Evolutionary conservation across 129 eudicot species (phyloP), one percentile per base, ranked within the genome.

Genomic region (Logfia minima): DNA sequence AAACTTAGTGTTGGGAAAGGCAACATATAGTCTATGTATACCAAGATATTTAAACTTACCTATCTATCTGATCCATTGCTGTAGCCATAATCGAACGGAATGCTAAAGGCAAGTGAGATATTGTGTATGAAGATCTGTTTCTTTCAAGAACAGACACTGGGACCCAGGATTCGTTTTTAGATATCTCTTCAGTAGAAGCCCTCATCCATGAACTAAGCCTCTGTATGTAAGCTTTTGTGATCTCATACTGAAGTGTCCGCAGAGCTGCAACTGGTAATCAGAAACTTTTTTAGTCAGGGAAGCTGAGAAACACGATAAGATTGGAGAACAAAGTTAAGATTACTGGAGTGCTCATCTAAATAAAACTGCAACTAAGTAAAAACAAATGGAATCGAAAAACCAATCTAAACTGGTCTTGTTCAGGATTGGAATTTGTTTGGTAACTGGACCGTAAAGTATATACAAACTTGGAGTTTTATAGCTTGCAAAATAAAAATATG

Each of bases 141-240:
- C 98, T 89, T 82, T 94, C 96, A 72, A 94, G 84, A 79, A 94
- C 84, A 68, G 98, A 94, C 66, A 94, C 96, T 6, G 97, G 93
- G 73, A 88, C 84, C 97, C 97, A 91, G 18, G 88, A 82, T 86
- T 94, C 98, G 77, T 86, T 87, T 82, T 79, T 91, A 22, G 97
- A 83, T 83, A 91, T 83, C 71, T 89, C 93, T 84, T 94, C 96
- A 19, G 86, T 87, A 65, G 97, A 86, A 60, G 87, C 71, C 26
- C 96, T 85, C 93, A 91, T 91, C 98, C 98, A 94, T 73, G 96
- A 84, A 87, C 96, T 89, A 75, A 94, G 96, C 86, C 97, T 89
- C 23, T 87, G 68, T 84, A 94, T 88, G 71, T 94, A 94, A 66
- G 88, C 75, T 83, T 87, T 94, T 70, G 93, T 84, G 63, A 89